A percentile compares a stretch with the other conserved stretches of the same genome.
These are phyloP conservation scores for Hanseniaspora mollemarum DNA, from an alignment of 805 yeast genomes.

Conservation along the genomic window DNA sequence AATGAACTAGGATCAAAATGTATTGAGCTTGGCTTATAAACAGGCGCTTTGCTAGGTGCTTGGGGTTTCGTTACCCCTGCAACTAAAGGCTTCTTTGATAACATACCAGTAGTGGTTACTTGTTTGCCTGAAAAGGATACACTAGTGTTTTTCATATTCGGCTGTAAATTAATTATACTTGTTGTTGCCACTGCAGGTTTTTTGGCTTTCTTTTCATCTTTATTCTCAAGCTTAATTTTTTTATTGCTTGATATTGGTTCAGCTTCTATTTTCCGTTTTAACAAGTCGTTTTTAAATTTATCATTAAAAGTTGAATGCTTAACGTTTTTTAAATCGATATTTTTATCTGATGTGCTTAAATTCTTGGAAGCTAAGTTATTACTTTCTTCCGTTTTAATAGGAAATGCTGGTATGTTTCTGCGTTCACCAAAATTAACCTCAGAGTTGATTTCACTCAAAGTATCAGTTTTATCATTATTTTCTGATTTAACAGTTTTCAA, in stretches of 20 bases:
- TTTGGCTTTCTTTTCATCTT: slow-evolving; percentile 1
- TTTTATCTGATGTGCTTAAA: background rate
- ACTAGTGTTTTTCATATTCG: slow-evolving; percentile 14
- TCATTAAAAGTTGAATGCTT: background rate
- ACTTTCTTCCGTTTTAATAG: background rate
- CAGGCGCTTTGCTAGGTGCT: background rate
- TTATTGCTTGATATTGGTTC: background rate
- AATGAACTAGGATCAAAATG: slow-evolving; percentile 30
- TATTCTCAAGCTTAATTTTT: slow-evolving; percentile 6
- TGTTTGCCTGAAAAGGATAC: slow-evolving; percentile 9
- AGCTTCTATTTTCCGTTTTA: background rate
- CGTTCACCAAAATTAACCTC: background rate
- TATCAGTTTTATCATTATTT: background rate
- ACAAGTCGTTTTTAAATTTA: background rate
- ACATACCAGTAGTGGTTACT: slow-evolving; percentile 5
- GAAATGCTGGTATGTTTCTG: background rate
- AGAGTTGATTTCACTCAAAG: background rate
- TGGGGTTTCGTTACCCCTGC: background rate
- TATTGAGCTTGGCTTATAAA: slow-evolving; percentile 1
- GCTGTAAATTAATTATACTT: slow-evolving; percentile 10
- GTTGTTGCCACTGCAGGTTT: slow-evolving; percentile 4
- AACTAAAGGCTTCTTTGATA: background rate
- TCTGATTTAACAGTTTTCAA: background rate
- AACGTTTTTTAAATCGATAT: background rate
- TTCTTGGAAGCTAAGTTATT: background rate